Base-by-base conservation (phyloP, 2,329 filamentous ascomycete species). In the Stemphylium lycopersici region DNA sequence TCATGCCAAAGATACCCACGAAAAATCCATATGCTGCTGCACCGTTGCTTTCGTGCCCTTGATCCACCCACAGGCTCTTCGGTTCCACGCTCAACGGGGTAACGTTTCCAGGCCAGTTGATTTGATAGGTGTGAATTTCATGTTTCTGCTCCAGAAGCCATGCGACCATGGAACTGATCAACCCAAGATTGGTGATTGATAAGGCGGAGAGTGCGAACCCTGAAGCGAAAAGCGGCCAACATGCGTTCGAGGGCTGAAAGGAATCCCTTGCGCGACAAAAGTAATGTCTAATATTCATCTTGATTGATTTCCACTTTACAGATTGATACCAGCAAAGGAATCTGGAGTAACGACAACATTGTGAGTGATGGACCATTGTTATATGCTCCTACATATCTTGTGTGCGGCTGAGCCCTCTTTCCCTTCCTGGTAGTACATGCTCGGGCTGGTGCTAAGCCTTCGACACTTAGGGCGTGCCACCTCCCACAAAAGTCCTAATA, bases 81-180 rank as follows among this genome's bases (percentile, higher is more conserved):
- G 70, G 70, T 18, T 66, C 49, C 1, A 68, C 67, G 10, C 53
- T 55, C n/a, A 72, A 51, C 24, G 61, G 56, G 5, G 67, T 56
- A 4, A 56, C 52, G 3, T 61, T 56, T 20, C 53, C 59, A 13
- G 65, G 65, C 63, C 66, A 73, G 40, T 63, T 44, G 5, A 70
- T 48, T 46, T 59, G 49, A 37, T 68, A 70, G 5, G 50, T 56
- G 22, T 56, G 46, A 6, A 70, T 63, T 20, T 68, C 48, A 36
- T 69, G 61, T 53, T 71, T 72, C 48, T 72, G 64, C 11, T 64
- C 52, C 31, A 68, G 70, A 1, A 72, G 48, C 43, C 64, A 73
- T n/a, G 56, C 65, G n/a, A 73, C 69, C 68, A 70, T 71, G 33
- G 68, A 72, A 47, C 63, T 68, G 37, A 72, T 66, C 12, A 73